Conservation (phyloP, 148 eudicot species). For the Persicaria maculosa region DNA sequence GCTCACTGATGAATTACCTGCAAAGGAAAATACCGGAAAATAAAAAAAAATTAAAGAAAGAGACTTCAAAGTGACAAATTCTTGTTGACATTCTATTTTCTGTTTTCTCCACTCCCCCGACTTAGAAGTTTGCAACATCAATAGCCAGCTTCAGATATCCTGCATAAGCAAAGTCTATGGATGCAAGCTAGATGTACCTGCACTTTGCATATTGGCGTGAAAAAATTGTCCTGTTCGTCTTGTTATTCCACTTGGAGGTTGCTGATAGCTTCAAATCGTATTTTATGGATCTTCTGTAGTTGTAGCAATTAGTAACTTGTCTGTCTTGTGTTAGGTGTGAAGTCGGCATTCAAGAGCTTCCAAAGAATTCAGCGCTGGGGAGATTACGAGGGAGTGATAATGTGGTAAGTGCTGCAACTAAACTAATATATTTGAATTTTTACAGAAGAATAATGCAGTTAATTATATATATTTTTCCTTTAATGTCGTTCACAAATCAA, state of each 20-base stretch:
- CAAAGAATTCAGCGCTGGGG: constrained; percentile 73
- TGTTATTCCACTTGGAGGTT: neutral
- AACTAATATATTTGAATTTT: neutral
- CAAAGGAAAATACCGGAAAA: neutral
- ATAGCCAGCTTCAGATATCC: neutral
- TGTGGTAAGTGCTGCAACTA: constrained; percentile 42
- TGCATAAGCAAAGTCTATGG: neutral
- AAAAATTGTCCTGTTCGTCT: neutral
- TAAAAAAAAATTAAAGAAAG: neutral
- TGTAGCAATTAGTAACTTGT: neutral
- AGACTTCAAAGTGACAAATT: neutral
- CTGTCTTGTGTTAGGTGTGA: constrained; percentile 49
- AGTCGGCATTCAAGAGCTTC: constrained; percentile 82
- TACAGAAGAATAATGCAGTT: neutral
- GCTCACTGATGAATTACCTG: neutral
- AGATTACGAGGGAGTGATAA: constrained; percentile 88
- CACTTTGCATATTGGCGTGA: neutral
- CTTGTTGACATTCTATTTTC: neutral
- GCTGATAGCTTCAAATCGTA: neutral
- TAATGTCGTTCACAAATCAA: neutral
- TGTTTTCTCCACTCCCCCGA: neutral
- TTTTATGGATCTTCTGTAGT: neutral
- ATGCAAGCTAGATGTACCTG: neutral
- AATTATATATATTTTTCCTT: neutral
- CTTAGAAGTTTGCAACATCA: neutral